Conservation (phyloP, 768 basidiomycete genomes). For the Trametes cubensis region DNA sequence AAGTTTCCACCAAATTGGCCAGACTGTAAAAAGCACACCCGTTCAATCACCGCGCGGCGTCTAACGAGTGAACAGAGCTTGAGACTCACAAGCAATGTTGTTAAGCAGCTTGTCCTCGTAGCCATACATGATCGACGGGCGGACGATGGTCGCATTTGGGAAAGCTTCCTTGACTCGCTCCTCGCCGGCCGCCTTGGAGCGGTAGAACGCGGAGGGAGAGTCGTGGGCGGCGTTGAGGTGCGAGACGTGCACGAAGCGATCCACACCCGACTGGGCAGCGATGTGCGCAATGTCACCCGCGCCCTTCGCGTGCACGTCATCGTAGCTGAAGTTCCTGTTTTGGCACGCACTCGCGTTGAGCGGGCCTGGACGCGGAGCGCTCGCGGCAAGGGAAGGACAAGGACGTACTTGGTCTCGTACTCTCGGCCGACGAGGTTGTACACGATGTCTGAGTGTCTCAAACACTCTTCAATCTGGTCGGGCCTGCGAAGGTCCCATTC, state of each 20-base stretch:
- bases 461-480: slow-evolving; percentile 88
- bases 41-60: not conserved
- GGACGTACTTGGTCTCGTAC: slow-evolving; percentile 87
- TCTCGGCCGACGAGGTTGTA: slow-evolving; percentile 95
- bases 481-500: slow-evolving; percentile 96
- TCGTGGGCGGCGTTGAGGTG: slow-evolving; percentile 86
- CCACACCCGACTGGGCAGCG: slow-evolving; percentile 74
- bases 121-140: slow-evolving; percentile 88
- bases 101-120: slow-evolving; percentile 93
- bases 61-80: slow-evolving; percentile 1
- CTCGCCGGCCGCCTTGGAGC: slow-evolving; percentile 89
- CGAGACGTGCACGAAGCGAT: slow-evolving; percentile 90
- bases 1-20: slow-evolving; percentile 92
- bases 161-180: slow-evolving; percentile 81
- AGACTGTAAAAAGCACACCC: slow-evolving; percentile 50
- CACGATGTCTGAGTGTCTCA: slow-evolving; percentile 93
- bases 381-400: not conserved
- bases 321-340: slow-evolving; percentile 82
- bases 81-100: slow-evolving; percentile 81
- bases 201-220: slow-evolving; percentile 84
- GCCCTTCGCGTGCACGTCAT: slow-evolving; percentile 79
- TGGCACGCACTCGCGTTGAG: not conserved
- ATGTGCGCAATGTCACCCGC: slow-evolving; percentile 86
- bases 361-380: slow-evolving; percentile 11
- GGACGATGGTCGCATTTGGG: slow-evolving; percentile 83